Percentiles rank a stretch among this genome's conserved stretches.
Evolutionary conservation across 2,329 filamentous ascomycete genomes (phyloP).

Genomic region (Aureobasidium melanogenum): DNA sequence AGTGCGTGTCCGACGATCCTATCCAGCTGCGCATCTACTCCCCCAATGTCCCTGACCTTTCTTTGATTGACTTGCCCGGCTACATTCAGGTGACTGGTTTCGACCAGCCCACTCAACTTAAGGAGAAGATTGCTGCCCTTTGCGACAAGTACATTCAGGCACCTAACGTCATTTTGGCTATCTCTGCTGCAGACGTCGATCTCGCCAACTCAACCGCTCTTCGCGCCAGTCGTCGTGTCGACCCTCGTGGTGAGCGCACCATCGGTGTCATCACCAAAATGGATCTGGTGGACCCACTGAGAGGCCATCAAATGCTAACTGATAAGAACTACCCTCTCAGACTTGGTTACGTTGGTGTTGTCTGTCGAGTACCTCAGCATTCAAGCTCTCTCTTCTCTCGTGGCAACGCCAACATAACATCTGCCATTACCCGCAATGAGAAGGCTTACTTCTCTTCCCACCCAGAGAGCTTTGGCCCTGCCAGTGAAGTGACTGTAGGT

Average conservation of each 20-base stretch:
- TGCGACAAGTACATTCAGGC: slow-evolving; percentile 98
- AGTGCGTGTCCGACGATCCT: slow-evolving; percentile 93
- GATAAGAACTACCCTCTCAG: slow-evolving; percentile 91
- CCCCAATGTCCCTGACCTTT: slow-evolving; percentile 88
- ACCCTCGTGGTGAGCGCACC: slow-evolving; percentile 87
- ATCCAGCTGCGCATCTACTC: slow-evolving; percentile 96
- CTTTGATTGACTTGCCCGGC: slow-evolving; percentile 88
- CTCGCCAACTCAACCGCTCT: slow-evolving; percentile 91
- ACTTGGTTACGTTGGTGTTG: slow-evolving; percentile 93
- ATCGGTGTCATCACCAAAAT: slow-evolving; percentile 99
- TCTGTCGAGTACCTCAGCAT: slow-evolving; percentile 66
- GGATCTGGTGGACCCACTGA: slow-evolving; percentile 81
- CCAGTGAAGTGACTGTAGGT: slow-evolving; percentile 66
- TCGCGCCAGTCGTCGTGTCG: slow-evolving; percentile 79
- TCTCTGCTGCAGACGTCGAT: slow-evolving; percentile 95
- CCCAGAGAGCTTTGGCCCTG: slow-evolving; percentile 66
- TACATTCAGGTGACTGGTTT: slow-evolving; percentile 94
- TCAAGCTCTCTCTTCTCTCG: slow-evolving; percentile 69
- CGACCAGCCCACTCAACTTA: slow-evolving; percentile 82
- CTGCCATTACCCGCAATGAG: slow-evolving; percentile 80
- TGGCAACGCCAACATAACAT: slow-evolving; percentile 68
- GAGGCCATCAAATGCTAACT: slow-evolving; percentile 68
- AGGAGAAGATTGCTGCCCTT: slow-evolving; percentile 90
- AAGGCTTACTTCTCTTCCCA: slow-evolving; percentile 78
- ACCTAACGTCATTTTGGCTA: slow-evolving; percentile 92